These are phyloP conservation scores for Rhodotorula taiwanensis DNA, from an alignment of 768 basidiomycete genomes.

Conservation along the genomic window DNA sequence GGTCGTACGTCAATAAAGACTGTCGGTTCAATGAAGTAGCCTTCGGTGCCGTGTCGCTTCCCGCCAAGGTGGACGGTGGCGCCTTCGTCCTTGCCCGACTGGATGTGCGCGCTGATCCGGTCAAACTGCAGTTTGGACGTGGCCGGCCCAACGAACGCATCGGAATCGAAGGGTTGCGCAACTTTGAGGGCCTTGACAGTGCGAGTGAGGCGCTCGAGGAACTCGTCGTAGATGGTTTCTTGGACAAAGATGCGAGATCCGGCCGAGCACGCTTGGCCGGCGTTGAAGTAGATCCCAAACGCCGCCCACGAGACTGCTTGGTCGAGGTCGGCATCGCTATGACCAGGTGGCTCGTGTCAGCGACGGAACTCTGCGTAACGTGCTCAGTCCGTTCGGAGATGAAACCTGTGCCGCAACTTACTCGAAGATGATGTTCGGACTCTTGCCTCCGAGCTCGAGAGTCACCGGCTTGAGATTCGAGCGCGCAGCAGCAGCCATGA, in stretches of 20 bases:
- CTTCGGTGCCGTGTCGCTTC: constrained; percentile 54
- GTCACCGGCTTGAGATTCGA: constrained; percentile 79
- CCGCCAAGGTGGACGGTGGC: constrained; percentile 64
- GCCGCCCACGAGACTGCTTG: constrained; percentile 46
- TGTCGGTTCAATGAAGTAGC: constrained; percentile 54
- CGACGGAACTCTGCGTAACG: too few species aligned
- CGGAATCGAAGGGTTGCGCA: constrained; percentile 62
- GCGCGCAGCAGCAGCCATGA: constrained; percentile 71
- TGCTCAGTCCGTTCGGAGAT: too few species aligned
- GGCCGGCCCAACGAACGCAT: constrained; percentile 66
- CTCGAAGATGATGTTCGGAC: constrained; percentile 54
- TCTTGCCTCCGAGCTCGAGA: constrained; percentile 60
- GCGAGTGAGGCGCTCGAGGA: constrained; percentile 57
- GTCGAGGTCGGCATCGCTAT: constrained; percentile 39
- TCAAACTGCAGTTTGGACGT: constrained; percentile 62
- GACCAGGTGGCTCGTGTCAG: too few species aligned
- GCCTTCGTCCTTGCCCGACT: constrained; percentile 64
- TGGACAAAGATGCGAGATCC: constrained; percentile 79
- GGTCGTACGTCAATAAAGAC: constrained; percentile 57
- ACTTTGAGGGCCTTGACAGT: constrained; percentile 53
- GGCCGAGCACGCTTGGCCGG: constrained; percentile 71
- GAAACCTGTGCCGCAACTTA: too few species aligned
- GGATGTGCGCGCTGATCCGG: constrained; percentile 72
- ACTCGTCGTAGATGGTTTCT: constrained; percentile 67
- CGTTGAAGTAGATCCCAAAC: constrained; percentile 68